Base-by-base conservation (phyloP, 108 stramenopile species). In the Bacterosira constricta region DNA sequence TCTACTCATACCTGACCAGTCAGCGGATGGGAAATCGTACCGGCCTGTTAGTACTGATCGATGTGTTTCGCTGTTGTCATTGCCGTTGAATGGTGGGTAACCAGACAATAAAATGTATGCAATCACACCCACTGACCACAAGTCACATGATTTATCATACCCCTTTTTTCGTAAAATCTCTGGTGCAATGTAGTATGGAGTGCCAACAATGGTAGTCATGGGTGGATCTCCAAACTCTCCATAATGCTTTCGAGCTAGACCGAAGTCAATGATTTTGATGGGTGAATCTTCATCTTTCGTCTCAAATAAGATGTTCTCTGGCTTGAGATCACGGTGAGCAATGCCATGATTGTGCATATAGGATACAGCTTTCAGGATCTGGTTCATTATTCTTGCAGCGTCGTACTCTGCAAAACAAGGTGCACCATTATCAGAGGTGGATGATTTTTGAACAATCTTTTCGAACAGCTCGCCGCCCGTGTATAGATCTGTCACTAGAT, bases 71-170 rank as follows among this genome's bases (percentile, higher is more conserved):
- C 86, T n/a, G n/a, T n/a, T n/a, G n/a, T n/a, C n/a, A 84, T 55
- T 83, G n/a, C n/a, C 42, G 42, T 91, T 90, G 61, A 96, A 96
- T 0, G 96, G 96, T n/a, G 89, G 86, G 63, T 94, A 96, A 5
- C 96, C 93, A 26, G 86, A 93, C 21, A 98, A 63, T 15, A 98
- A 65, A 32, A 96, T 92, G 75, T 88, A 98, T 3, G 82, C 77
- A 53, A 98, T 91, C 15, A 98, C 97, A 26, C 97, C 97, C 15
- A 96, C 60, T 30, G 85, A 87, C 97, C 97, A 98, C 86, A 96
- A 86, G 55, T 97, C 96, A 53, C 80, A 68, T 21, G 77, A 25
- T 29, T 66, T 73, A 45, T 85, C 90, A 45, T 91, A 91, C n/a
- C n/a, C n/a, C 23, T 77, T 75, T 4, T 81, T 23, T 21, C 41